These are phyloP conservation scores for Agrostemma githago DNA, from an alignment of 148 eudicot genomes.

Conservation along the genomic window DNA sequence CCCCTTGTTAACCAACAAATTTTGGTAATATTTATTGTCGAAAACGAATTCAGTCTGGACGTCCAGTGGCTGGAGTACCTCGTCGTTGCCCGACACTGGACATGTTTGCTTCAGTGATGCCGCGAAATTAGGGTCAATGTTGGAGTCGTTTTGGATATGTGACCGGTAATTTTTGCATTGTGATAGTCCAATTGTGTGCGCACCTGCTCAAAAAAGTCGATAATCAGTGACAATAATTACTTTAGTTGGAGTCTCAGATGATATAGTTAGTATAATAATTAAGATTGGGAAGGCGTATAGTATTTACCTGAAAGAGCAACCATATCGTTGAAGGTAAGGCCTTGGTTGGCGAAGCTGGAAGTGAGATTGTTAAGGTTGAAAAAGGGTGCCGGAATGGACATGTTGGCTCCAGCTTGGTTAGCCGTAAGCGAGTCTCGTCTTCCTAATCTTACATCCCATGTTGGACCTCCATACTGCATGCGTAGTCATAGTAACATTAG, in stretches of 20 bases:
- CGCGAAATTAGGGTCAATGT: conserved; percentile 45
- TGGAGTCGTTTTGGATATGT: conserved; percentile 54
- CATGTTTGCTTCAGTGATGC: conserved; percentile 32
- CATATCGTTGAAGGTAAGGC: conserved; percentile 38
- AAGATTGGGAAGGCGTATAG: not conserved
- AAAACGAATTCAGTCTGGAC: conserved; percentile 28
- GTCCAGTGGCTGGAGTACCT: conserved; percentile 49
- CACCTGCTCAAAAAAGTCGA: conserved; percentile 27
- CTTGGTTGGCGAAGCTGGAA: conserved; percentile 16
- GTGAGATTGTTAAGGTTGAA: conserved; percentile 18
- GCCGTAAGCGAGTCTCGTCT: conserved; percentile 47
- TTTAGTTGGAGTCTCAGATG: too few relatives aligned
- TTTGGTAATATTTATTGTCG: conserved; percentile 52
- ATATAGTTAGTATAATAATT: too few relatives aligned
- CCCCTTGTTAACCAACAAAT: conserved; percentile 42
- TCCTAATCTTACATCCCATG: conserved; percentile 40
- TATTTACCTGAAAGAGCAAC: conserved; percentile 41
- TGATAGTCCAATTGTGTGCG: conserved; percentile 67
- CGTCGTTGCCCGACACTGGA: conserved; percentile 44
- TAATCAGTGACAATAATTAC: too few relatives aligned
- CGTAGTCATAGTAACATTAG: too few relatives aligned
- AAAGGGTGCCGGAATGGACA: conserved; percentile 22
- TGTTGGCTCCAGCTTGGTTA: conserved; percentile 32
- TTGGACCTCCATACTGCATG: conserved; percentile 46
- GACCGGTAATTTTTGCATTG: conserved; percentile 47